Percentiles rank a stretch among this genome's conserved stretches.
These are phyloP conservation scores for Fusarium nurragi DNA, from an alignment of 2,329 filamentous ascomycete species.

Conservation along the genomic window DNA sequence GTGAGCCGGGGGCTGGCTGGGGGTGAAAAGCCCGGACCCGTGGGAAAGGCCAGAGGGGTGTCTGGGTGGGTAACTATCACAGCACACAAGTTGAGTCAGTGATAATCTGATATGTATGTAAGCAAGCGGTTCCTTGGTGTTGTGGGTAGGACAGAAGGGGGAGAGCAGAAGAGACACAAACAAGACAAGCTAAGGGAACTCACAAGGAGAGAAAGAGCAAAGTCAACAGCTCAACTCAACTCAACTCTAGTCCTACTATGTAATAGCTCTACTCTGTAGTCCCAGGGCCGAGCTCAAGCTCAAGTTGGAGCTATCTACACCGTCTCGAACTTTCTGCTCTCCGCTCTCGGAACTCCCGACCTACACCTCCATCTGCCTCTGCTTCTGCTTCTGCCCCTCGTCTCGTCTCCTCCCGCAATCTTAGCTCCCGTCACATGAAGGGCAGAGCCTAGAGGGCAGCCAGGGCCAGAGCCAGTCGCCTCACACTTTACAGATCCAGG, in stretches of 20 bases:
- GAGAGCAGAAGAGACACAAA: too few relatives aligned
- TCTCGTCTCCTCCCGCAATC: slow-evolving; percentile 8
- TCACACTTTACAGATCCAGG: too few relatives aligned
- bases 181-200: too few relatives aligned
- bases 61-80: neutral
- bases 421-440: slow-evolving; percentile 26
- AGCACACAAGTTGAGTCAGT: slow-evolving; percentile 1
- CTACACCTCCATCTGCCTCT: neutral
- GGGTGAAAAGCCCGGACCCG: neutral
- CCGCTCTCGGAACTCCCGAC: slow-evolving; percentile 18
- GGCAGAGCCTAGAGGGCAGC: too few relatives aligned
- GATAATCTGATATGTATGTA: neutral
- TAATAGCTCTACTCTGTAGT: neutral
- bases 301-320: neutral
- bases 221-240: slow-evolving; percentile 8
- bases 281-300: neutral
- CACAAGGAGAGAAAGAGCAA: neutral
- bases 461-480: too few relatives aligned
- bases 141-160: slow-evolving; percentile 1
- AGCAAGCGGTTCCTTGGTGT: slow-evolving; percentile 5
- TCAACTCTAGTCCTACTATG: neutral
- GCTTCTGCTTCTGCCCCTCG: neutral
- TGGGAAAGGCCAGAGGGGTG: neutral
- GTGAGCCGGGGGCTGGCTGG: neutral
- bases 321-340: neutral